A percentile compares a stretch with the other conserved stretches of the same genome.
Evolutionary conservation across 345 rosid genomes (phyloP).

Genomic region (Murraya koenigii): DNA sequence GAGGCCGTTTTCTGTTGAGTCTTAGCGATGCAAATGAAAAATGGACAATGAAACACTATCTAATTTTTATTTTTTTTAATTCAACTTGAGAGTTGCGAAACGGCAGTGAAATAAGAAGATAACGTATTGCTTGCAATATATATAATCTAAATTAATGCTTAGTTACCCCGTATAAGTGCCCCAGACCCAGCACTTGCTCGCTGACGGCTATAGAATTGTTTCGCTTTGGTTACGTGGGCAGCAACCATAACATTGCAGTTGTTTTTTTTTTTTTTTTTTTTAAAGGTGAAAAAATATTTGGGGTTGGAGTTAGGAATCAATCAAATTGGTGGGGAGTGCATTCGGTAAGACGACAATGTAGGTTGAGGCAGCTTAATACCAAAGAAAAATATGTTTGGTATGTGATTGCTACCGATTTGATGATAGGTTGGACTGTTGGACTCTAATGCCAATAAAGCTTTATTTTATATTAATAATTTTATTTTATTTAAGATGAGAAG

Average conservation of each 20-base stretch:
- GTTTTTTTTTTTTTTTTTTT: too few species aligned
- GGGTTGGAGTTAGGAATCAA: conserved; percentile 6
- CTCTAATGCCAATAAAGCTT: not conserved
- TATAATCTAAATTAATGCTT: not conserved
- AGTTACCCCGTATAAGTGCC: not conserved
- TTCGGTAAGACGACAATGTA: conserved; percentile 12
- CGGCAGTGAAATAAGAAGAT: not conserved
- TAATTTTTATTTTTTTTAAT: conserved; percentile 17
- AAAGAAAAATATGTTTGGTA: conserved; percentile 38
- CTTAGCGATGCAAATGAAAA: too few species aligned
- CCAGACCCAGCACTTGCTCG: too few species aligned
- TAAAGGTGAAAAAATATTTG: not conserved
- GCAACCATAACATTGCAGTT: not conserved
- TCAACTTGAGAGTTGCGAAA: not conserved
- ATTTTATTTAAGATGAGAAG: too few species aligned
- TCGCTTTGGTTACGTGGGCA: not conserved
- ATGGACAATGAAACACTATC: conserved; percentile 53
- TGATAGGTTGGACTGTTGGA: not conserved
- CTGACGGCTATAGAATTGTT: too few species aligned
- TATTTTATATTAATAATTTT: too few species aligned
- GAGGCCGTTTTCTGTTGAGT: too few species aligned
- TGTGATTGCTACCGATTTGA: conserved; percentile 22
- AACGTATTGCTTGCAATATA: not conserved
- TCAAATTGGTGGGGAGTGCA: not conserved
- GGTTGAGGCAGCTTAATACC: conserved; percentile 30